Base-by-base conservation (phyloP, 257 asterid genomes). In the Euphrasia confusa region DNA sequence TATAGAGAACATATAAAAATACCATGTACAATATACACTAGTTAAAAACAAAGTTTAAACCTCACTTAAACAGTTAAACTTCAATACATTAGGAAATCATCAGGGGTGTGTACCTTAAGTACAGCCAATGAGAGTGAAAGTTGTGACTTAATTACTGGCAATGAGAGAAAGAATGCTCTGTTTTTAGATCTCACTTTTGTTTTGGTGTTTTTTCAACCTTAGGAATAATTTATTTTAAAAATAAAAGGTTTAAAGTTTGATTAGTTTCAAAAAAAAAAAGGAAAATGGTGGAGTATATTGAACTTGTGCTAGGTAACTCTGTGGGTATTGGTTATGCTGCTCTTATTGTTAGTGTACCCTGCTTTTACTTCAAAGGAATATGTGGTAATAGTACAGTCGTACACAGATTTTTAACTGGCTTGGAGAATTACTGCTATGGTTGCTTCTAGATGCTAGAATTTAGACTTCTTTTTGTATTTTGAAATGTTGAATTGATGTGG, bases 401-500 rank as follows among this genome's bases (percentile, higher is more conserved):
- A 13, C 50, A 11, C 12, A 44, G 50, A 4, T 44, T 44, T 12
- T 44, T 13, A 44, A 44, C 42, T 9, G 42, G 42, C 11, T 37
- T 37, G 42, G 42, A 37, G 11, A 37, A 37, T 37, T 37, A 9
- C 42, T 37, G 27, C 44, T 14, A 15, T 12, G 54, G 28, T 30
- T 54, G 3, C 44, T 45, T 59, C 32, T 61, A 57, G 47, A 17
- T 48, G 64, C 60, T 49, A 60, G 18, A 2, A 18, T 48, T 48
- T 60, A 9, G 21, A 48, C 12, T 53, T 32, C 55, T 1, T 61
- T 21, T 3, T 53, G 61, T 68, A 39, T 67, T 30, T 68, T 50
- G 11, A 60, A 21, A 55, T 39, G 52, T 13, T 69, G 55, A 68
- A 33, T 57, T 71, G 6, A 53, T 78, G 66, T 61, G 61, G 8